Evolutionary conservation across 768 basidiomycete species (phyloP).

Genomic region (Tulasnella sp.): DNA sequence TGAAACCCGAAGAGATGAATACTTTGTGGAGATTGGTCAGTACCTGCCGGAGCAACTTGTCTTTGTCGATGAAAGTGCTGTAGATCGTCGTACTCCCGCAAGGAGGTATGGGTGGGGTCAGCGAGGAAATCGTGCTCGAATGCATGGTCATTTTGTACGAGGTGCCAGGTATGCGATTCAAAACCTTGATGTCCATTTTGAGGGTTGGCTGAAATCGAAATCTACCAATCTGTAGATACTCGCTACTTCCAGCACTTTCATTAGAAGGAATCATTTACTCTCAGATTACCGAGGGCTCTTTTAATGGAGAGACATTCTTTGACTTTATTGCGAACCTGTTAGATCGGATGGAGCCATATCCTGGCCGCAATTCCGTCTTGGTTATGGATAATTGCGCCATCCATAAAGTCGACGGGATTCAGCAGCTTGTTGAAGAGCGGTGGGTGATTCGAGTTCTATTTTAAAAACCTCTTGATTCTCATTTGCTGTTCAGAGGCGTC

Average conservation of each 20-base stretch:
- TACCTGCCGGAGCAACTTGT: constrained; percentile 30
- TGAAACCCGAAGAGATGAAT: constrained; percentile 12
- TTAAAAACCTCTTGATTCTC: not conserved
- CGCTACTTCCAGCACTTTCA: constrained; percentile 23
- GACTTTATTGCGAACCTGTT: constrained; percentile 31
- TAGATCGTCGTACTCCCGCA: constrained; percentile 16
- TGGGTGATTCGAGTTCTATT: not conserved
- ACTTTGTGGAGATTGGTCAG: not conserved
- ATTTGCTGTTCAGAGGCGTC: not conserved
- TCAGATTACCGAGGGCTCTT: not conserved
- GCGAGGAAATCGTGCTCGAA: not conserved
- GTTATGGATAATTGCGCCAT: constrained; percentile 41
- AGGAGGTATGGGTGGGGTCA: not conserved
- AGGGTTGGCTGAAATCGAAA: not conserved
- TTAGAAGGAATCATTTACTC: constrained; percentile 6
- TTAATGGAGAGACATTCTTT: constrained; percentile 6
- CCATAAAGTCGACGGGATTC: constrained; percentile 12
- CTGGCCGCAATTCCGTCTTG: constrained; percentile 38
- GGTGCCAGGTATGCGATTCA: not conserved
- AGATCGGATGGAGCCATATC: constrained; percentile 34
- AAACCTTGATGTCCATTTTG: not conserved
- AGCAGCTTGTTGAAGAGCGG: not conserved
- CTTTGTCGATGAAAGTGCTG: constrained; percentile 30
- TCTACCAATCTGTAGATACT: constrained; percentile 30
- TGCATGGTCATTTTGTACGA: not conserved